Evolutionary conservation across 169 alveolate species (phyloP).

Genomic region (Cyclospora cayetanensis): DNA sequence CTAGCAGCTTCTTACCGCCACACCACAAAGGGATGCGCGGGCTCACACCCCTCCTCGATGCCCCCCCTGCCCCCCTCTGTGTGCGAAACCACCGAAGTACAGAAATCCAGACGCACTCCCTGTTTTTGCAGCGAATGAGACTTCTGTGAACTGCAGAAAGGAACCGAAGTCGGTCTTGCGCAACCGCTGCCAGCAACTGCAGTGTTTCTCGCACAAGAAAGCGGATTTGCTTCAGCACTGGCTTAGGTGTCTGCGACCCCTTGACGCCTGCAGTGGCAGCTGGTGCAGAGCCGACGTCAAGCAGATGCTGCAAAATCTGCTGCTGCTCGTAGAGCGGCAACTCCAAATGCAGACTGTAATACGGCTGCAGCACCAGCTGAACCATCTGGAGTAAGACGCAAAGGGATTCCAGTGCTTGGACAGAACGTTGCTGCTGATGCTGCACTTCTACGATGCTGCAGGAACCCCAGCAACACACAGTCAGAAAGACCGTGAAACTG

Average conservation of each 20-base stretch:
- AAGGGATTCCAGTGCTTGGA: conserved; percentile 19
- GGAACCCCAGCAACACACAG: neutral
- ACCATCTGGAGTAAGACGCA: conserved; percentile 56
- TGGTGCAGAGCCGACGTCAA: conserved; percentile 33
- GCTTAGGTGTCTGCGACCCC: neutral
- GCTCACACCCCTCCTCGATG: neutral
- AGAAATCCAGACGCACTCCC: conserved; percentile 7
- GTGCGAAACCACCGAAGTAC: no score
- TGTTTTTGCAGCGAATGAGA: conserved; percentile 61
- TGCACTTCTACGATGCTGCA: conserved; percentile 63
- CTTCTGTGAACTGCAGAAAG: conserved; percentile 55
- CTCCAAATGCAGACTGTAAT: conserved; percentile 23
- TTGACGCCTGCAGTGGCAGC: neutral
- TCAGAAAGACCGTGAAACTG: no score
- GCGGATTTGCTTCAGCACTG: conserved; percentile 27
- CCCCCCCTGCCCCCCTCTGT: neutral
- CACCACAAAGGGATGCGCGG: neutral
- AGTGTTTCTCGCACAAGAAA: conserved; percentile 57
- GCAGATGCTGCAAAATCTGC: conserved; percentile 57
- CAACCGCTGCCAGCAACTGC: conserved; percentile 63
- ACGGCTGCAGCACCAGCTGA: conserved; percentile 63
- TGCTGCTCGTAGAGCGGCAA: conserved; percentile 63
- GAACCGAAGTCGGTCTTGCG: conserved; percentile 45
- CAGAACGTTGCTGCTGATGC: conserved; percentile 52
- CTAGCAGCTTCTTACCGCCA: no score